Evolutionary conservation across 306 rosid species (phyloP), one percentile per base, ranked within the genome.

Genomic region (Castanea sativa): DNA sequence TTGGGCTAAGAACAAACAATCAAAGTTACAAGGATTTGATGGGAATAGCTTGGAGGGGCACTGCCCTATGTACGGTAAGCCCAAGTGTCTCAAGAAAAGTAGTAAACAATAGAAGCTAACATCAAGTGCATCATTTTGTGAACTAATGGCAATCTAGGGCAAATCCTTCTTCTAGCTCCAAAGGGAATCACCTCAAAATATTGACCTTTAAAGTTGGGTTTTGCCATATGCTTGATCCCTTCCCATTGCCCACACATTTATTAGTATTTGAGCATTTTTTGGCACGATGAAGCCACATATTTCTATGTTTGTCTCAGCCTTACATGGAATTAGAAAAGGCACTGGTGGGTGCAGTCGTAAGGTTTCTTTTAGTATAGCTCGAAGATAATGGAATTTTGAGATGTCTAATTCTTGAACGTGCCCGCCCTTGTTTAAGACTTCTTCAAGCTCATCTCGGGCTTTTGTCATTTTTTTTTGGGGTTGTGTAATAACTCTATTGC

Each of bases 191-290:
- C 4, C 43, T 73, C 65, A 55, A 53, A 55, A 18, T 73, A 30
- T 4, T 11, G 35, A 1, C 29, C 67, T 29, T 30, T 19, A 20
- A 49, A 73, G 55, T 23, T 69, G 89, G 80, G 2, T 82, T 63
- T 14, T 10, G 20, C 89, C 82, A 82, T 55, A 72, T 13, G 4
- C 61, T 69, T 19, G 84, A 55, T 23, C 23, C 23, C 23, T 18
- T 86, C 86, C 84, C 3, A 80, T 82, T 2, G 83, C 69, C 89
- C 84, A 86, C 1, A 55, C 29, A 56, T 82, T 86, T 0, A 80
- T 63, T 1, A 77, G 19, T 1, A 86, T 25, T 18, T 75, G 80
- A 1, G 78, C 32, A 23, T 53, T 53, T 76, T 82, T 80, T 82
- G 81, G 23, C 21, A 73, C 33, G 1, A 6, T 33, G 53, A 33